Evolutionary conservation across 371 early-diverging fungal species (phyloP).

Genomic region (Mucor circinelloides): DNA sequence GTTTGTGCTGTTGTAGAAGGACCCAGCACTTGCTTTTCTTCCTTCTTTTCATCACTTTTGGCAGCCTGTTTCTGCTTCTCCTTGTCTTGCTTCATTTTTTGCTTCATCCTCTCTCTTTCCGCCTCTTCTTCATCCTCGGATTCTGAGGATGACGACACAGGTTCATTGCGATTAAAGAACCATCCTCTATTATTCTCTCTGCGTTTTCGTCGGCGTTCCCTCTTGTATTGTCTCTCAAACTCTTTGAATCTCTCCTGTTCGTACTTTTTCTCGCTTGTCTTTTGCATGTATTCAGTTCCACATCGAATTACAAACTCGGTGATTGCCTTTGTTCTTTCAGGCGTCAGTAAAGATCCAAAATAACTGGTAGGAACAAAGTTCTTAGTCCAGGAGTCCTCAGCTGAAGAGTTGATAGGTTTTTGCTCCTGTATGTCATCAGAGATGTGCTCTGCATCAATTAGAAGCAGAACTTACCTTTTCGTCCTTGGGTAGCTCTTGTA

Average conservation of each 20-base stretch:
- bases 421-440: slow-evolving; percentile 12
- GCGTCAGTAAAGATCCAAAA: slow-evolving; percentile 8
- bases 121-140: slow-evolving; percentile 13
- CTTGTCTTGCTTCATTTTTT: slow-evolving; percentile 19
- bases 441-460: background rate
- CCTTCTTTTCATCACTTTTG: slow-evolving; percentile 13
- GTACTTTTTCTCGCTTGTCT: slow-evolving; percentile 12
- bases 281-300: slow-evolving; percentile 28
- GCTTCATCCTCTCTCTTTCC: background rate
- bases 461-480: slow-evolving; percentile 22
- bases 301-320: slow-evolving; percentile 23
- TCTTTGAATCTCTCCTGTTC: background rate
- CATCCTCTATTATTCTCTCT: background rate
- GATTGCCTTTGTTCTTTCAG: slow-evolving; percentile 12
- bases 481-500: slow-evolving; percentile 50
- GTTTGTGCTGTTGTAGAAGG: slow-evolving; percentile 10
- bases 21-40: slow-evolving; percentile 14
- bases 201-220: background rate
- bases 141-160: background rate
- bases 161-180: background rate
- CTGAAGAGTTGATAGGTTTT: slow-evolving; percentile 25
- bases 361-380: slow-evolving; percentile 7
- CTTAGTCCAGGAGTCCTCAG: slow-evolving; percentile 31
- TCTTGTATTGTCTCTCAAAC: background rate
- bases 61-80: slow-evolving; percentile 14